A percentile compares a stretch with the other conserved stretches of the same genome.
Conservation (phyloP, 164 flowering plant species). For the Magnolia sinica region DNA sequence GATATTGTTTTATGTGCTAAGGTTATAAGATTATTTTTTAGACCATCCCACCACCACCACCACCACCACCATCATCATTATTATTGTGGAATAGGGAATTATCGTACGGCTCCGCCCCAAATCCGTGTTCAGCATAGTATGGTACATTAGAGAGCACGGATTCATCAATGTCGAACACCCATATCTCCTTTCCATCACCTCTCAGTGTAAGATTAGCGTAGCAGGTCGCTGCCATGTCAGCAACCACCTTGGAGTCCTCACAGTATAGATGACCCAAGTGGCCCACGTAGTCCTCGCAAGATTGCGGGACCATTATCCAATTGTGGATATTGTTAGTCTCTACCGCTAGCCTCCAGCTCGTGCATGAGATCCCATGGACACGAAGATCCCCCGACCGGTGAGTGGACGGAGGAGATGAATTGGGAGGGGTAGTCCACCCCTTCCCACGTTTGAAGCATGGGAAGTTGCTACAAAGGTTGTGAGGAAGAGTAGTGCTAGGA, state of each 20-base stretch:
- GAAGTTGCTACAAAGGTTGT: background rate
- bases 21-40: too few relatives aligned
- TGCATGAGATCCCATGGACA: slow-evolving; percentile 19
- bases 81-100: too few relatives aligned
- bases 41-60: too few relatives aligned
- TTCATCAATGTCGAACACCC: slow-evolving; percentile 45
- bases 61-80: too few relatives aligned
- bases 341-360: slow-evolving; percentile 42
- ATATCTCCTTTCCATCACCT: slow-evolving; percentile 29
- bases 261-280: slow-evolving; percentile 37
- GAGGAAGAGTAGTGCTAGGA: background rate
- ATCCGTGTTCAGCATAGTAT: slow-evolving; percentile 25
- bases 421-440: background rate
- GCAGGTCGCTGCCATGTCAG: slow-evolving; percentile 11
- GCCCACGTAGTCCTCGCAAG: slow-evolving; percentile 39
- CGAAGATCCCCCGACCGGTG: slow-evolving; percentile 11
- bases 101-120: slow-evolving; percentile 12
- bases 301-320: slow-evolving; percentile 35
- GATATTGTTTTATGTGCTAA: too few relatives aligned
- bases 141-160: slow-evolving; percentile 34
- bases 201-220: slow-evolving; percentile 16
- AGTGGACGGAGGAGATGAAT: slow-evolving; percentile 27
- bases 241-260: slow-evolving; percentile 24
- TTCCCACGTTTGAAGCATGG: background rate
- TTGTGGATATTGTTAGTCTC: slow-evolving; percentile 42